Conservation (phyloP, 2,329 filamentous ascomycete species). For the Escovopsis sp. region DNA sequence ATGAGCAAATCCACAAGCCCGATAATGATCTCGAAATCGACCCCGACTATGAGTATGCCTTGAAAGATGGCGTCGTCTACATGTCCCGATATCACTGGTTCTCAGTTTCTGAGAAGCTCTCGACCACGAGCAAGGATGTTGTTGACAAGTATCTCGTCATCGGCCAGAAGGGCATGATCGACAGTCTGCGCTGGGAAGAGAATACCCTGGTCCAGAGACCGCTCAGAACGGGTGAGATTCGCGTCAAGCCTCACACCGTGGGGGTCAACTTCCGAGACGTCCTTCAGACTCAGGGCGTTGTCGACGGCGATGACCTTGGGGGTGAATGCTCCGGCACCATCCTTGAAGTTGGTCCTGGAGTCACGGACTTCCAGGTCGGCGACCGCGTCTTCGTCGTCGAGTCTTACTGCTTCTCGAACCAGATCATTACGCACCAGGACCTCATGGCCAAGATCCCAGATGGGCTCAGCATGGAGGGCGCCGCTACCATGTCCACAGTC, state of each 20-base stretch:
- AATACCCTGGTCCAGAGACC: neutral
- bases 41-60: slow-evolving; percentile 15
- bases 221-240: neutral
- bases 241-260: neutral
- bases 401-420: neutral
- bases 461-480: neutral
- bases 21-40: neutral
- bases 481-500: neutral
- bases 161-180: slow-evolving; percentile 1
- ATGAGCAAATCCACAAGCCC: neutral
- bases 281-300: neutral
- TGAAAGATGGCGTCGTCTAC: slow-evolving; percentile 12
- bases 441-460: neutral
- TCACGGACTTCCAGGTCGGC: neutral
- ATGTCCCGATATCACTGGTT: slow-evolving; percentile 15
- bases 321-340: neutral
- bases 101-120: slow-evolving; percentile 2
- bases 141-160: neutral
- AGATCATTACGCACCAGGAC: neutral
- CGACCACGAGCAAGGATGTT: neutral
- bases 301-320: neutral
- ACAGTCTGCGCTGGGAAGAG: slow-evolving; percentile 1
- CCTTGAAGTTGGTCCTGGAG: neutral
- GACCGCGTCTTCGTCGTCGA: neutral
- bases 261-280: neutral